Percentiles rank a stretch among this genome's conserved stretches.
Evolutionary conservation across 2,329 filamentous ascomycete species (phyloP).

Genomic region (Lasiodiplodia sp.): DNA sequence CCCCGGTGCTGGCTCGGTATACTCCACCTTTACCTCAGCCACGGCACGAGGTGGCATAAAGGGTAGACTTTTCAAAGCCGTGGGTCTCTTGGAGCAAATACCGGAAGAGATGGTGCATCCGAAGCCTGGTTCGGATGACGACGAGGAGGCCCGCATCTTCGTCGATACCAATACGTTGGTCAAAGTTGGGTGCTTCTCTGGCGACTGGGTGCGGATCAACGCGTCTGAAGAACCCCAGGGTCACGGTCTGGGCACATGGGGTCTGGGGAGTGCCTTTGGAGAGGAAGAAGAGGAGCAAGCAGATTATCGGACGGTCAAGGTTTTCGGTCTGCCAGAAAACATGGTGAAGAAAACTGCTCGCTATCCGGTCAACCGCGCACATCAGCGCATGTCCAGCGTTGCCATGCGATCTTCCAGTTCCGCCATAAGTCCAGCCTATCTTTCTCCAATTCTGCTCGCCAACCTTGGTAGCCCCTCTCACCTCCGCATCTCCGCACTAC

Average conservation of each 20-base stretch:
- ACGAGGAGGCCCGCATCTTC: slow-evolving; percentile 85
- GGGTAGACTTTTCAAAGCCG: slow-evolving; percentile 83
- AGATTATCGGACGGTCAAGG: slow-evolving; percentile 84
- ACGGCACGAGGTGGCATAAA: slow-evolving; percentile 77
- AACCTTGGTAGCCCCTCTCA: slow-evolving; percentile 84
- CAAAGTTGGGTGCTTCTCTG: slow-evolving; percentile 94
- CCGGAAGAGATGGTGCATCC: slow-evolving; percentile 83
- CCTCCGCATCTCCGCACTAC: slow-evolving; percentile 77
- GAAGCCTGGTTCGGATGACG: slow-evolving; percentile 82
- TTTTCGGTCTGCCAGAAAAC: slow-evolving; percentile 86
- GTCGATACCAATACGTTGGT: slow-evolving; percentile 86
- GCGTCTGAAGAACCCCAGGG: slow-evolving; percentile 74
- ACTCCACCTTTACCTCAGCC: slow-evolving; percentile 84
- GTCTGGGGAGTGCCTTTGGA: slow-evolving; percentile 68
- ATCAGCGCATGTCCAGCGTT: slow-evolving; percentile 58
- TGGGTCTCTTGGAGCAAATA: slow-evolving; percentile 76
- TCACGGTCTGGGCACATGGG: slow-evolving; percentile 71
- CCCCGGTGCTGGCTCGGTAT: slow-evolving; percentile 75
- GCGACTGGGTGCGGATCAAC: slow-evolving; percentile 93
- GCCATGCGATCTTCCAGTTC: slow-evolving; percentile 34
- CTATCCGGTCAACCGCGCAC: slow-evolving; percentile 60
- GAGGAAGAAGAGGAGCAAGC: slow-evolving; percentile 62
- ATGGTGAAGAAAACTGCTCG: slow-evolving; percentile 61
- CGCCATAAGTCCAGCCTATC: slow-evolving; percentile 61
- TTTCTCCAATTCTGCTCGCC: slow-evolving; percentile 85